Evolutionary conservation across 805 yeast species (phyloP), one percentile per base, ranked within the genome.

Genomic region (Candida ponderosae): DNA sequence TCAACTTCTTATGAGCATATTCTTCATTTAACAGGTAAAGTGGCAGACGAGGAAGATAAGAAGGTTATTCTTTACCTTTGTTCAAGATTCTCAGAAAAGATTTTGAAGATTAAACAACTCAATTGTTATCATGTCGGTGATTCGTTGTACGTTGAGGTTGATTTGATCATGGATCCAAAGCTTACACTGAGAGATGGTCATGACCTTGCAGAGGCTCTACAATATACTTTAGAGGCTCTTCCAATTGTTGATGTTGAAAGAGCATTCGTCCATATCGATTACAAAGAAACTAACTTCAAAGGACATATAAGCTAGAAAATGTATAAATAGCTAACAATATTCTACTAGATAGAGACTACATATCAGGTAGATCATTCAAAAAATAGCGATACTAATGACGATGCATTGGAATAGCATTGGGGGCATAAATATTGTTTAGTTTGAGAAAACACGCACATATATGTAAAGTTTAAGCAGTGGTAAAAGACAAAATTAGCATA

Each of bases 91-190:
- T 80, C 90, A 1, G 80, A 74, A 37, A 71, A 76, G 23, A 79
- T 84, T 47, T 59, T 70, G 38, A 74, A 70, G 37, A 73, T 83
- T 41, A 82, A 83, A 15, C 73, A 78, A 10, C 68, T 81, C 43
- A 77, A 76, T 46, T 82, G 79, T 19, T 84, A 83, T 53, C 89
- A 84, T 50, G 83, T 79, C 16, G 94, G 94, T 2, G 94, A 84
- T 56, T 65, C 78, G 29, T 61, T 81, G 34, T 79, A 76, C 49
- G 89, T 81, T 30, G 94, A 84, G 53, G 83, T 83, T 18, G 94
- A 83, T 48, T 58, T 84, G 30, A 76, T 82, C 5, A 68, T 76
- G 37, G 74, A 75, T 44, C 61, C 62, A 20, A 53, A 66, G 9
- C 57, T 79, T 44, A 54, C 66, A 3, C 60, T 83, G 50, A 70